Evolutionary conservation across 441 rosid genomes (phyloP).

Genomic region (Syzygium malaccense): DNA sequence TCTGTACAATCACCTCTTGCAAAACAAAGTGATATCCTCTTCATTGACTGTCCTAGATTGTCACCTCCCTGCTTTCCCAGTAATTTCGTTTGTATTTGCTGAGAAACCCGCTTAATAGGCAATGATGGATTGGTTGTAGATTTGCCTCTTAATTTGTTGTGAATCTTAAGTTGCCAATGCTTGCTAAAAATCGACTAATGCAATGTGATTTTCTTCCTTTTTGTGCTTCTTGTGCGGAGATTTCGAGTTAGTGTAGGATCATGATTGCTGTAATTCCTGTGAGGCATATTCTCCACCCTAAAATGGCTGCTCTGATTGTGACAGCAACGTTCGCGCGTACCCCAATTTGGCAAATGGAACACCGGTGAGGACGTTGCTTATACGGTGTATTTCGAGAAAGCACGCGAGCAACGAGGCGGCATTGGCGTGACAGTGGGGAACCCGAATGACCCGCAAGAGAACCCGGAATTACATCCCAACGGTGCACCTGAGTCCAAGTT

Average conservation of each 20-base stretch:
- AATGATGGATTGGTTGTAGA: neutral
- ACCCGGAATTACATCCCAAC: conserved; percentile 32
- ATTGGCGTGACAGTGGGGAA: conserved; percentile 27
- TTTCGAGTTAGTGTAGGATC: neutral
- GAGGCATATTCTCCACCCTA: neutral
- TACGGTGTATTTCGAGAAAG: conserved; percentile 82
- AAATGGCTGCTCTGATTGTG: conserved; percentile 1
- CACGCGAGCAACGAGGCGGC: conserved; percentile 56
- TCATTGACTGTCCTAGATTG: neutral
- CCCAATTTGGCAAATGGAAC: conserved; percentile 92
- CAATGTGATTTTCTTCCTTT: neutral
- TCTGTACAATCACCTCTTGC: neutral
- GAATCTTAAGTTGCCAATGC: neutral
- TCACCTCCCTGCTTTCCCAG: neutral
- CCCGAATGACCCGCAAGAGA: conserved; percentile 70
- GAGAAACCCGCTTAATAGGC: neutral
- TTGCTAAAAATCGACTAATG: neutral
- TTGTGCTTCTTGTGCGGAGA: neutral
- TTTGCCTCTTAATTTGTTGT: neutral
- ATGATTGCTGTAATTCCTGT: no score
- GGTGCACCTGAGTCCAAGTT: conserved; percentile 20
- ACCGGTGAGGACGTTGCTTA: conserved; percentile 63
- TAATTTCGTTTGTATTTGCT: neutral
- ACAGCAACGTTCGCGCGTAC: conserved; percentile 70
- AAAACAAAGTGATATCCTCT: neutral